A percentile compares a stretch with the other conserved stretches of the same genome.
phyloP scores from a whole-genome alignment of 805 yeast genomes.

The Saturnispora dispora region DNA sequence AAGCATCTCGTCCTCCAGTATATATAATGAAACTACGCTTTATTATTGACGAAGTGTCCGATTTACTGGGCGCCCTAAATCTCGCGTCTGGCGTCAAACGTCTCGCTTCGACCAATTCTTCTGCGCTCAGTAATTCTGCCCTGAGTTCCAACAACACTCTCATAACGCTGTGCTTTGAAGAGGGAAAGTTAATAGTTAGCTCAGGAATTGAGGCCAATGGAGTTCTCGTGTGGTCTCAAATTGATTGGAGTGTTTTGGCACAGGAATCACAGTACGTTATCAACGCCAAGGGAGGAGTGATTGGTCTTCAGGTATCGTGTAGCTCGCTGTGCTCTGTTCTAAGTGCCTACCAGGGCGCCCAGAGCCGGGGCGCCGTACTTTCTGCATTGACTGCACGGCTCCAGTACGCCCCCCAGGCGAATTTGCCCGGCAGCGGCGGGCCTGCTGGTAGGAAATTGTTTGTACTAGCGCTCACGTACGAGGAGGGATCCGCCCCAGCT shows the following conservation, averaged over 20 bases:
- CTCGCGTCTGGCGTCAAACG: not conserved
- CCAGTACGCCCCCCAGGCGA: conserved; percentile 1
- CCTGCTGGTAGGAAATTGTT: not conserved
- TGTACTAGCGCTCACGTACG: not conserved
- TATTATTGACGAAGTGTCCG: not conserved
- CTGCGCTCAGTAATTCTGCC: not conserved
- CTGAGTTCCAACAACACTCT: not conserved
- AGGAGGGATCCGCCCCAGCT: not conserved
- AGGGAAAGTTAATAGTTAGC: not conserved
- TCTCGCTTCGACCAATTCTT: not conserved
- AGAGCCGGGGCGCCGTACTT: not conserved
- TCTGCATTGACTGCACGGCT: not conserved
- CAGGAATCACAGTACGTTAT: not conserved
- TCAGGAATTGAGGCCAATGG: not conserved
- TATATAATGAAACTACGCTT: not conserved
- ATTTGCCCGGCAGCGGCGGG: not conserved
- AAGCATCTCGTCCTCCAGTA: not conserved
- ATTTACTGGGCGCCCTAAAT: not conserved
- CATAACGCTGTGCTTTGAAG: not conserved
- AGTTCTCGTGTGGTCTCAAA: not conserved
- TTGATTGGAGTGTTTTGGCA: not conserved
- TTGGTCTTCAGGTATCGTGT: not conserved
- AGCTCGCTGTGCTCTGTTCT: not conserved
- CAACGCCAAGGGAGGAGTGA: not conserved
- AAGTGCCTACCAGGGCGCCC: not conserved